Base-by-base conservation (phyloP, 2,329 filamentous ascomycete genomes). In the Claviceps fusiformis region DNA sequence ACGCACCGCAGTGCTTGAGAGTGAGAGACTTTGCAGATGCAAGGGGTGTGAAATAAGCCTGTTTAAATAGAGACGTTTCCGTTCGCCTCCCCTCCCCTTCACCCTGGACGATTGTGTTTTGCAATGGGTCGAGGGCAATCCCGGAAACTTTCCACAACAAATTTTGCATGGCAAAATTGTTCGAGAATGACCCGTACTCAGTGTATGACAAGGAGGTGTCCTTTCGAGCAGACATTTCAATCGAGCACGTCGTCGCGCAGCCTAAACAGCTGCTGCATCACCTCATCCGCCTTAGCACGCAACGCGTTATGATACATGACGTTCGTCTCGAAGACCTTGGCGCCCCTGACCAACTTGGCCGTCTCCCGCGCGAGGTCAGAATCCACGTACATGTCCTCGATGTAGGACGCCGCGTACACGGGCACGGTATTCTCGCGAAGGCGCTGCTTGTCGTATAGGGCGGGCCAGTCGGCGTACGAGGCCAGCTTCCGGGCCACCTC, bases 331-430 rank as follows among this genome's bases (percentile, higher is more conserved):
- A 86, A 93, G 45, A 88, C 83, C 72, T 89, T 90, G 65, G 82
- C 85, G 1, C 83, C 84, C 66, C 81, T 85, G 66, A 96, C 87
- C 64, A 83, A 79, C 45, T 72, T 73, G 10, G 88, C 89, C 17
- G 89, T 95, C 62, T 86, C 81, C 62, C 80, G 77, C 9, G 87
- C 86, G 54, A 90, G 72, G 7, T 81, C 81, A 61, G 81, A 87
- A 64, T 95, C 87, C 35, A 97, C 91, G 64, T 95, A 96, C 87
- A 96, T 93, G 66, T 95, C 90, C 59, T 95, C 86, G 5, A 89
- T 68, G 62, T 87, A 97, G 2, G 82, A 86, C 0, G 87, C 89
- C 1, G 90, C 86, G 64, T 93, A 96, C 0, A 95, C 82, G 0
- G 92, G 91, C 0, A 96, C 88, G 56, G 83, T 76, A 63, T 96